phyloP scores from a whole-genome alignment of 2,329 filamentous ascomycete species.

The Dothidotthia symphoricarpi region DNA sequence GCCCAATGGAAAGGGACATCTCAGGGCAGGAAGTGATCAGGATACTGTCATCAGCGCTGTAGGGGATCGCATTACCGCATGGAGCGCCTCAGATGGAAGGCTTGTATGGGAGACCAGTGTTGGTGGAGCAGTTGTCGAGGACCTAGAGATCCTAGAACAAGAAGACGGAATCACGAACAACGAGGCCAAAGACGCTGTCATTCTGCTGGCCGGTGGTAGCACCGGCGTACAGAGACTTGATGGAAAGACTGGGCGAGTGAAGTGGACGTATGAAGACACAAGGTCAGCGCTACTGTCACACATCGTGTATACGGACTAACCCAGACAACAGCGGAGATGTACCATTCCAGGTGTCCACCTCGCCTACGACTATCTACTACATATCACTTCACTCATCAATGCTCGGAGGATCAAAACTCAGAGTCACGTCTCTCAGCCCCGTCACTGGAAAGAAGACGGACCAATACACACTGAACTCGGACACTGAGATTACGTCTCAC shows the following conservation, averaged over 20 bases:
- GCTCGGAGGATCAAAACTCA: conserved; percentile 69
- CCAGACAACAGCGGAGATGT: conserved; percentile 57
- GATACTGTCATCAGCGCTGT: conserved; percentile 73
- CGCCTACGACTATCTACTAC: conserved; percentile 68
- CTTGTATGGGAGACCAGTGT: conserved; percentile 71
- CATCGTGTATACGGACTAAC: conserved; percentile 9
- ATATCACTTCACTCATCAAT: conserved; percentile 68
- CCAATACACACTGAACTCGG: conserved; percentile 70
- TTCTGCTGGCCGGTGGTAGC: conserved; percentile 59
- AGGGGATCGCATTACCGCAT: conserved; percentile 69
- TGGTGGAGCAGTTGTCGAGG: conserved; percentile 56
- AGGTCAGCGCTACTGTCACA: conserved; percentile 41
- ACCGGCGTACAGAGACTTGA: conserved; percentile 69
- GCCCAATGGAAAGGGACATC: conserved; percentile 40
- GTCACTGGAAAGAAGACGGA: conserved; percentile 69
- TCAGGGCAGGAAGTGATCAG: conserved; percentile 76
- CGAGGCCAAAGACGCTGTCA: conserved; percentile 66
- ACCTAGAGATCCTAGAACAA: conserved; percentile 75
- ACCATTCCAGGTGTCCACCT: conserved; percentile 74
- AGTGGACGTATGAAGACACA: conserved; percentile 74
- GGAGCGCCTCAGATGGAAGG: conserved; percentile 80
- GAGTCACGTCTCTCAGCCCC: conserved; percentile 70
- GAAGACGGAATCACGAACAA: conserved; percentile 54
- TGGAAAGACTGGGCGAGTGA: conserved; percentile 67
- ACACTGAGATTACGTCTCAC: conserved; percentile 65